A percentile compares a stretch with the other conserved stretches of the same genome.
These are phyloP conservation scores for Suhomyces kunorum DNA, from an alignment of 1,139 yeast genomes.

Conservation along the genomic window DNA sequence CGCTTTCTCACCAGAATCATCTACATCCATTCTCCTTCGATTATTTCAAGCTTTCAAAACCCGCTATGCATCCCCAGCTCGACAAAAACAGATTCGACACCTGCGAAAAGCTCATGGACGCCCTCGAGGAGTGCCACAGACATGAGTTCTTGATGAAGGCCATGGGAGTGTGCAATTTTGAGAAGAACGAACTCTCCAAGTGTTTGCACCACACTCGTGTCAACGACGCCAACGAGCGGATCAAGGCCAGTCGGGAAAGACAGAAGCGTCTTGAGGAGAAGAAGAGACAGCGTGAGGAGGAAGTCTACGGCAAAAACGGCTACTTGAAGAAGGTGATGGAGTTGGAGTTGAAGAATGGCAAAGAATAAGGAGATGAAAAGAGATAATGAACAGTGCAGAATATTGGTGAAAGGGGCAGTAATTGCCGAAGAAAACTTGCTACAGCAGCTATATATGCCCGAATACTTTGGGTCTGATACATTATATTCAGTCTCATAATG, in stretches of 20 bases:
- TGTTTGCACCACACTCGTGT: constrained; percentile 82
- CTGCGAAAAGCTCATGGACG: constrained; percentile 81
- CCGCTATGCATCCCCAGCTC: constrained; percentile 48
- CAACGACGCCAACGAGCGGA: constrained; percentile 64
- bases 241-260: constrained; percentile 56
- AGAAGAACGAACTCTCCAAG: constrained; percentile 73
- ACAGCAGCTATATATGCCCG: too few relatives aligned
- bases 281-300: constrained; percentile 69
- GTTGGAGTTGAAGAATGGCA: constrained; percentile 15
- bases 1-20: too few relatives aligned
- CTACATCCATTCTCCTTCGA: too few relatives aligned
- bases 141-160: constrained; percentile 69
- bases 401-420: too few relatives aligned
- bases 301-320: constrained; percentile 75
- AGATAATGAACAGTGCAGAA: too few relatives aligned
- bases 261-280: constrained; percentile 54
- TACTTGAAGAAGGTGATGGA: constrained; percentile 69
- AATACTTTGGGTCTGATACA: too few relatives aligned
- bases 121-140: constrained; percentile 86
- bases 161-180: constrained; percentile 84
- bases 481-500: too few relatives aligned
- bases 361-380: background rate
- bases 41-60: background rate
- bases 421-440: too few relatives aligned
- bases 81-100: constrained; percentile 50